Percentiles rank a stretch among this genome's conserved stretches.
Conservation (phyloP, 192 early-diverging fungal genomes). For the Geosiphon pyriformis region DNA sequence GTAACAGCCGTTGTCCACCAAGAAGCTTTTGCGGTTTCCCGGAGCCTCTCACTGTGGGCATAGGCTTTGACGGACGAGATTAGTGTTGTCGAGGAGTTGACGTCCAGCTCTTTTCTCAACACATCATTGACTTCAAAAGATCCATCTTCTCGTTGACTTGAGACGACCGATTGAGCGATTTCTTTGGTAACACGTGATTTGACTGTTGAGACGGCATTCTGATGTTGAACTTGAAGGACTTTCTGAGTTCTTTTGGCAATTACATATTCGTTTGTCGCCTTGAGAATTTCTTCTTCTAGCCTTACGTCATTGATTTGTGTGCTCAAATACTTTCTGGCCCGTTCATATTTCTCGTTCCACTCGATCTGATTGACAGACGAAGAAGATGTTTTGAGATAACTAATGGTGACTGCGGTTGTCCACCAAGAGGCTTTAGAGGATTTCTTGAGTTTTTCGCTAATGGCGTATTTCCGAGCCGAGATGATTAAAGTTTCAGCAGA, state of each 20-base stretch:
- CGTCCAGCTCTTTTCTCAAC: neutral
- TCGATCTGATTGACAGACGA: neutral
- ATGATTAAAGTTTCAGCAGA: neutral
- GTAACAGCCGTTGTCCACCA: slow-evolving; percentile 5
- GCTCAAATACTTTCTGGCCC: neutral
- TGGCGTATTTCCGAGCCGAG: neutral
- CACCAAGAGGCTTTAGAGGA: neutral
- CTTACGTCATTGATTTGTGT: neutral
- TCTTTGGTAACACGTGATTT: neutral
- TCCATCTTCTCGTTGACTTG: neutral
- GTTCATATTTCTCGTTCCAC: slow-evolving; percentile 12
- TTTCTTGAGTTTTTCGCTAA: neutral
- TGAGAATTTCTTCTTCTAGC: neutral
- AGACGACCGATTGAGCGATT: neutral
- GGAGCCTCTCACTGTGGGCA: neutral
- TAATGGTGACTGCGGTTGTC: neutral
- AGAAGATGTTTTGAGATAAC: neutral
- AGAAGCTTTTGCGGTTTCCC: neutral
- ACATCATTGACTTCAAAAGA: neutral
- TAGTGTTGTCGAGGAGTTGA: neutral
- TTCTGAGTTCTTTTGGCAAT: neutral
- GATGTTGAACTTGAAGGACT: neutral
- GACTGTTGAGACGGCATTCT: neutral
- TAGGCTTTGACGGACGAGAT: neutral
- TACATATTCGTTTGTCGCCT: neutral